Evolutionary conservation across 352 stramenopile genomes (phyloP).

Genomic region (Globisporangium barbulae): DNA sequence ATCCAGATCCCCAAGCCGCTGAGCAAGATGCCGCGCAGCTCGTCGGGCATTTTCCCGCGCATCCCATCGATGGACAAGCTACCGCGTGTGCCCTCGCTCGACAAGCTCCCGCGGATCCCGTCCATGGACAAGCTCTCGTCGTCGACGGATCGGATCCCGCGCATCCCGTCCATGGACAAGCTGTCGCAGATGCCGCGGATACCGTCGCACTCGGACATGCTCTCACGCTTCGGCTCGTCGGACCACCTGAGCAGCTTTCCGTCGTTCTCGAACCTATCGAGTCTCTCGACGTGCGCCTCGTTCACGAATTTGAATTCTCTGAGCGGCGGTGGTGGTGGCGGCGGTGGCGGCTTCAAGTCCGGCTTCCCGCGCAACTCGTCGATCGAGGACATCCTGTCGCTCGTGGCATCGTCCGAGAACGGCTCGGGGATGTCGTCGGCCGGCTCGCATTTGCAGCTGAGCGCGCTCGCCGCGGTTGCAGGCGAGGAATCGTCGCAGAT

Average conservation of each 20-base stretch:
- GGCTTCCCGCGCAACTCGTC: conserved; percentile 81
- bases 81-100: conserved; percentile 39
- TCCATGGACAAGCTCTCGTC: conserved; percentile 72
- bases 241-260: conserved; percentile 75
- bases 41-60: conserved; percentile 76
- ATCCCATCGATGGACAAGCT: conserved; percentile 67
- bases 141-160: conserved; percentile 72
- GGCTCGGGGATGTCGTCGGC: conserved; percentile 38
- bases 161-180: conserved; percentile 55
- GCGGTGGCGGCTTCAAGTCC: conserved; percentile 34
- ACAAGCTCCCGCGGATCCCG: conserved; percentile 59
- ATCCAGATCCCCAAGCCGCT: conserved; percentile 73
- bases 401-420: conserved; percentile 78
- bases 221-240: conserved; percentile 62
- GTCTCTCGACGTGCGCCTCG: conserved; percentile 60
- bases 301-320: conserved; percentile 75
- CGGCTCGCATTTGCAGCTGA: conserved; percentile 66
- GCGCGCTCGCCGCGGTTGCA: conserved; percentile 55
- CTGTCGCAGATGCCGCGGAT: conserved; percentile 31
- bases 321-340: conserved; percentile 11
- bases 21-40: conserved; percentile 77
- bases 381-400: conserved; percentile 84
- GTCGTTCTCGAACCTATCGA: conserved; percentile 70
- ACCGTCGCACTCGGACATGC: conserved; percentile 62
- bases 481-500: conserved; percentile 61